phyloP scores from a whole-genome alignment of 306 rosid genomes.

The Casuarina equisetifolia region DNA sequence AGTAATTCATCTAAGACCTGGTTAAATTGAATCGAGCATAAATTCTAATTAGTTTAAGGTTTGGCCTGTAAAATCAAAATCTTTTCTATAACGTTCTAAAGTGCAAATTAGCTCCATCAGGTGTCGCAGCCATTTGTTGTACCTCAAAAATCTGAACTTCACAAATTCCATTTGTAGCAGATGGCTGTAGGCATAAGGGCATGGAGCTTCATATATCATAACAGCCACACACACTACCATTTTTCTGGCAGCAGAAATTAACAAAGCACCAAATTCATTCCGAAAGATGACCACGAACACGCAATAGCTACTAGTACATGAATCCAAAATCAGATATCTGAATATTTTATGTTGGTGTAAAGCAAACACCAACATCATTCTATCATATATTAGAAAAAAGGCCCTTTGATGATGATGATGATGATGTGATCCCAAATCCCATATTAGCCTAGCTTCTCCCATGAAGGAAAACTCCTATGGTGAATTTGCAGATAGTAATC shows the following conservation, averaged over 20 bases:
- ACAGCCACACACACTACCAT: not conserved
- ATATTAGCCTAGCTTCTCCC: slow-evolving; percentile 4
- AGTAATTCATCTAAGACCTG: not conserved
- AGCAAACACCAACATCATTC: not conserved
- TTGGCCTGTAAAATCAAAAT: not conserved
- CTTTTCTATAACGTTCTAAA: not conserved
- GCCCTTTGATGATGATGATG: not conserved
- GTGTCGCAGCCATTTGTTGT: not conserved
- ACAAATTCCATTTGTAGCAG: not conserved
- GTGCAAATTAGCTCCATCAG: not conserved
- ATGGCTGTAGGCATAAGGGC: not conserved
- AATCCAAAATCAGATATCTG: not conserved
- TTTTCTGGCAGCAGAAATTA: not conserved
- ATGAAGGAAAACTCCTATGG: not conserved
- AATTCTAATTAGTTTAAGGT: not conserved
- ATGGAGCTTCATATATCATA: not conserved
- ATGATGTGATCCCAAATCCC: not conserved
- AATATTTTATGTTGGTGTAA: not conserved
- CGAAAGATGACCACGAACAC: not conserved
- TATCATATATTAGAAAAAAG: not conserved
- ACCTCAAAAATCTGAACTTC: not conserved
- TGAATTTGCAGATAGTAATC: slow-evolving; percentile 1
- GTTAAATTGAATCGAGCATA: not conserved
- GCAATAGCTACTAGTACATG: not conserved
- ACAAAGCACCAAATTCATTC: not conserved